phyloP scores from a whole-genome alignment of 768 basidiomycete species.

The Lentinus tigrinus region DNA sequence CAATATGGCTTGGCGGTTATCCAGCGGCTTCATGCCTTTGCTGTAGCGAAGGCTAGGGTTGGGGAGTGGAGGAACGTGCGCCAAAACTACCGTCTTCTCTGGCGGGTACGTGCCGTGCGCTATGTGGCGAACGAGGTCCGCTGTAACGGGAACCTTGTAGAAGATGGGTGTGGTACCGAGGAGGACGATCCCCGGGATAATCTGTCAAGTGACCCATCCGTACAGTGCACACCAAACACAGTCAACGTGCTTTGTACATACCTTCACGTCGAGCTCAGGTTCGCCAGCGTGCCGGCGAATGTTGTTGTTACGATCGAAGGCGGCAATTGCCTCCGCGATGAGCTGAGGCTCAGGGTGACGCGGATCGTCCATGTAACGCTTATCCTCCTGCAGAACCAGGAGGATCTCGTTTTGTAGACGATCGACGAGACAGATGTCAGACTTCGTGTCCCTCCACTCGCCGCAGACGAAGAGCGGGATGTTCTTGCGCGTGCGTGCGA shows the following conservation, averaged over 20 bases:
- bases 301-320: constrained; percentile 12
- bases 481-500: constrained; percentile 10
- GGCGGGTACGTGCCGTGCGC: constrained; percentile 13
- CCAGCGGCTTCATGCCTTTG: constrained; percentile 21
- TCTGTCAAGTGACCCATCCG: not conserved
- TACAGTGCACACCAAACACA: not conserved
- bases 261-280: not conserved
- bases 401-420: not conserved
- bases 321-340: constrained; percentile 1
- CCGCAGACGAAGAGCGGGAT: constrained; percentile 7
- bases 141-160: constrained; percentile 26
- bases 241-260: not conserved
- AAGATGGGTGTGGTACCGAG: constrained; percentile 22
- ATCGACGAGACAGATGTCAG: constrained; percentile 11
- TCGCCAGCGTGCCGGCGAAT: not conserved
- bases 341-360: not conserved
- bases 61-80: constrained; percentile 12
- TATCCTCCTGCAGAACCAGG: constrained; percentile 22
- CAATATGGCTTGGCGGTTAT: constrained; percentile 10
- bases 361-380: not conserved
- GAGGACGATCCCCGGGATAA: constrained; percentile 26
- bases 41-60: constrained; percentile 6
- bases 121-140: constrained; percentile 11
- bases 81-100: constrained; percentile 15
- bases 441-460: constrained; percentile 6